A percentile compares a stretch with the other conserved stretches of the same genome.
phyloP scores from a whole-genome alignment of 768 basidiomycete species.

The Paxillus ammoniavirescens region DNA sequence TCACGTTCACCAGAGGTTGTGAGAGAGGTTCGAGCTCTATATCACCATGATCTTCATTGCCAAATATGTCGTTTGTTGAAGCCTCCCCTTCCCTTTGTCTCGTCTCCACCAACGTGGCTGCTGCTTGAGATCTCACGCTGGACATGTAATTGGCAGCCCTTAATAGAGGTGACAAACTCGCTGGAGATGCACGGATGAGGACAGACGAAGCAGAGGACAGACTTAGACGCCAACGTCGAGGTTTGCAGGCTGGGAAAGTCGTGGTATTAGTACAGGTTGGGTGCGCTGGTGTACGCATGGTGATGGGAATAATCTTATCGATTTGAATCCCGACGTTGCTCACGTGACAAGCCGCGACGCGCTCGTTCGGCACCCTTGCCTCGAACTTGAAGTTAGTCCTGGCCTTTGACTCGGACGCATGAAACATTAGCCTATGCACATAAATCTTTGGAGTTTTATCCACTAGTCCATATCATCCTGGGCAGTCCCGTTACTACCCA shows the following conservation, averaged over 20 bases:
- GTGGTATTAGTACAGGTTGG: slow-evolving; percentile 26
- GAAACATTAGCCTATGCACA: neutral
- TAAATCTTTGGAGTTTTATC: neutral
- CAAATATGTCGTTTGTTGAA: neutral
- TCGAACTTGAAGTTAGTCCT: no score
- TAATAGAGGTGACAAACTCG: neutral
- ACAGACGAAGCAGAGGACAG: neutral
- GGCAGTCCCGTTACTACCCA: neutral
- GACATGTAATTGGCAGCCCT: slow-evolving; percentile 12
- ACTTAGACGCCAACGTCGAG: neutral
- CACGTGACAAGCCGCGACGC: slow-evolving; percentile 20
- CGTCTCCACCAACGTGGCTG: slow-evolving; percentile 6
- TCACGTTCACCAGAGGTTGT: slow-evolving; percentile 32
- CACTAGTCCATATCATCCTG: neutral
- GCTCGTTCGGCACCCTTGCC: neutral
- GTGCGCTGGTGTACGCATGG: slow-evolving; percentile 4
- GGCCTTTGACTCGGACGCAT: neutral
- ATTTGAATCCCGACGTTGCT: slow-evolving; percentile 4
- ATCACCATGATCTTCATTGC: slow-evolving; percentile 8
- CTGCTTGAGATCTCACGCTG: slow-evolving; percentile 5
- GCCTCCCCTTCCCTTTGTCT: neutral
- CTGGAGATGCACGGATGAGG: neutral
- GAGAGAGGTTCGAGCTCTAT: slow-evolving; percentile 20
- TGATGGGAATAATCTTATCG: slow-evolving; percentile 25
- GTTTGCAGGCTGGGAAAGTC: slow-evolving; percentile 11